Conservation (phyloP, 495 filamentous ascomycete genomes). For the Cladorrhinum samala region DNA sequence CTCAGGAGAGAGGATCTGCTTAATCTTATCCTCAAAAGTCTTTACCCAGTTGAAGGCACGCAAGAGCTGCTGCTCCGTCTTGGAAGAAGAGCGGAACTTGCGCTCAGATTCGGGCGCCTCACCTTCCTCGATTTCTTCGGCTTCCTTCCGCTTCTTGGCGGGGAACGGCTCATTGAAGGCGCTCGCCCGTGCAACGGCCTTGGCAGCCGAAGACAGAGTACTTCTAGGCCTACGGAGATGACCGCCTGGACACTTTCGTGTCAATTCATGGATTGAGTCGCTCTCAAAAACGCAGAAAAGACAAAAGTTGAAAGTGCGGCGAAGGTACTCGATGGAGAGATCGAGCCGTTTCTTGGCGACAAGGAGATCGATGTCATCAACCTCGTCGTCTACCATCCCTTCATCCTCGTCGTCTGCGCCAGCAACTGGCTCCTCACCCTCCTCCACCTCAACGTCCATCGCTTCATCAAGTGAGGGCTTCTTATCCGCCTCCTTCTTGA, state of each 20-base stretch:
- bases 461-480: conserved; percentile 53
- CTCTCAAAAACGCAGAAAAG: conserved; percentile 99
- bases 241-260: conserved; percentile 90
- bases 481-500: conserved; percentile 59
- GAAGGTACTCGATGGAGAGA: conserved; percentile 90
- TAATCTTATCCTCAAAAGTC: conserved; percentile 94
- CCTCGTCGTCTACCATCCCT: conserved; percentile 73
- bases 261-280: conserved; percentile 92
- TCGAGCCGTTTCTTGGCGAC: conserved; percentile 95
- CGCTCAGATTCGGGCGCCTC: conserved; percentile 55
- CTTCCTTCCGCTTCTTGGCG: conserved; percentile 63
- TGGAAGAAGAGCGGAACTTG: conserved; percentile 59
- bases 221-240: conserved; percentile 86
- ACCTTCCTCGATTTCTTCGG: conserved; percentile 60
- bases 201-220: conserved; percentile 73
- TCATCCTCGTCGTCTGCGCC: conserved; percentile 71
- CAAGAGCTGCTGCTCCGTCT: conserved; percentile 83
- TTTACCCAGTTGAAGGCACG: conserved; percentile 99
- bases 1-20: conserved; percentile 86
- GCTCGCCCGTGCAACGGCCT: conserved; percentile 77
- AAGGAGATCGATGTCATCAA: conserved; percentile 82
- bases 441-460: conserved; percentile 65
- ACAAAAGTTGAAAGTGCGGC: conserved; percentile 95
- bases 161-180: conserved; percentile 76
- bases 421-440: conserved; percentile 60